Base-by-base conservation (phyloP, 2,329 filamentous ascomycete species). In the Nemania abortiva region DNA sequence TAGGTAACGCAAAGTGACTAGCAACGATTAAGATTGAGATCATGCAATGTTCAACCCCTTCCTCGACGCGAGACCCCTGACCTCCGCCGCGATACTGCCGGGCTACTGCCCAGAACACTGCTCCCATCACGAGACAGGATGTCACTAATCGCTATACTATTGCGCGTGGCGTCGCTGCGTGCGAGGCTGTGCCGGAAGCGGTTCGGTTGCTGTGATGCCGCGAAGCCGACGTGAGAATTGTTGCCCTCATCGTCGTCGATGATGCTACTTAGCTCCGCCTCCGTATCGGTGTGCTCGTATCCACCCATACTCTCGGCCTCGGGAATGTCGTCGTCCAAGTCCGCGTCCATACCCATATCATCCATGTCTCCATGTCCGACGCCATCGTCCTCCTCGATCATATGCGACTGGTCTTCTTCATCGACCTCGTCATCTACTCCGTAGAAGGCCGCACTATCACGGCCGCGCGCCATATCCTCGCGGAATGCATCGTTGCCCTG, bases 281-380 rank as follows among this genome's bases (percentile, higher is more conserved):
- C 91, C 1, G 91, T 91, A 80, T 94, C 92, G 9, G 92, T 94
- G 77, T 94, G 91, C 82, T 94, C 91, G 81, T 93, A 94, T 73
- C 88, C 87, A 27, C 85, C 88, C 52, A 72, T 18, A 75, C 82
- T 83, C 75, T 89, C 87, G 10, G 85, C 89, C 68, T 92, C 90
- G 22, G 91, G 90, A 42, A 93, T 87, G 68, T 91, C 90, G 57
- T 89, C 90, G 77, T 94, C 91, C 49, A 93, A 83, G 76, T 94
- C 86, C n/a, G 86, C 89, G 59, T 87, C 89, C 87, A 91, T 90
- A 75, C 85, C 85, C 82, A 88, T 83, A 70, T 84, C 83, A 54
- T 65, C 70, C 20, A 42, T 69, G 27, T 72, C 80, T 15, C 78
- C 77, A 18, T 77, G 78, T 24, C 80, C 74, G 3, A 49, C 79